Conservation (phyloP, 1,139 yeast genomes). For the Kazachstania sp. region DNA sequence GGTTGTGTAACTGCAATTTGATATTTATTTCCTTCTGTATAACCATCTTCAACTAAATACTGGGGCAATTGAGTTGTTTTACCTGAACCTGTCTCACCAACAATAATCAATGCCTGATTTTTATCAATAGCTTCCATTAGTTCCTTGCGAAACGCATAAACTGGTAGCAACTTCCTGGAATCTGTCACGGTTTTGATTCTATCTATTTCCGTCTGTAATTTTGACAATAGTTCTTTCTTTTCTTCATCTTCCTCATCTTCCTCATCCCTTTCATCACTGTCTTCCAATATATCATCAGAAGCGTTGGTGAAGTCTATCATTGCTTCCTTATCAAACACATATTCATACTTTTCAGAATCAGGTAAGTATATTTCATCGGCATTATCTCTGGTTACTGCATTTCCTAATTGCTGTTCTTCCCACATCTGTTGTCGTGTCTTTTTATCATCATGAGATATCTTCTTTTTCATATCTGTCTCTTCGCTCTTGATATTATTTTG, state of each 20-base stretch:
- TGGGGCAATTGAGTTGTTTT: slow-evolving; percentile 94
- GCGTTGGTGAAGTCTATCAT: slow-evolving; percentile 57
- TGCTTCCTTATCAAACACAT: slow-evolving; percentile 75
- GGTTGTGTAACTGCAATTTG: slow-evolving; percentile 69
- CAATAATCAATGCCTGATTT: slow-evolving; percentile 74
- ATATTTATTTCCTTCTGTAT: slow-evolving; percentile 41
- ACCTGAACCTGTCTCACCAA: slow-evolving; percentile 97
- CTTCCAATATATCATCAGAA: slow-evolving; percentile 33
- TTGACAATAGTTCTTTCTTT: slow-evolving; percentile 26
- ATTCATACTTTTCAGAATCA: slow-evolving; percentile 56
- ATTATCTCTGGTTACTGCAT: slow-evolving; percentile 26
- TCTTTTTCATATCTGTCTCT: neutral
- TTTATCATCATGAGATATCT: neutral
- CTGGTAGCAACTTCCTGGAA: slow-evolving; percentile 43
- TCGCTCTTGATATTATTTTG: slow-evolving; percentile 28
- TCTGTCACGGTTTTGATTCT: slow-evolving; percentile 36
- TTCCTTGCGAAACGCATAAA: slow-evolving; percentile 51
- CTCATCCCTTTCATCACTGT: slow-evolving; percentile 13
- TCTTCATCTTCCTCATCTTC: slow-evolving; percentile 13
- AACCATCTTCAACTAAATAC: slow-evolving; percentile 75
- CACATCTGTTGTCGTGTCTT: slow-evolving; percentile 18
- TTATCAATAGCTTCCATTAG: slow-evolving; percentile 49
- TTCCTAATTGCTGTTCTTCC: slow-evolving; percentile 27
- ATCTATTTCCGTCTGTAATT: slow-evolving; percentile 37
- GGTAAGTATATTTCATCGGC: slow-evolving; percentile 41